Base-by-base conservation (phyloP, 2,329 filamentous ascomycete genomes). In the Drechmeria coniospora region DNA sequence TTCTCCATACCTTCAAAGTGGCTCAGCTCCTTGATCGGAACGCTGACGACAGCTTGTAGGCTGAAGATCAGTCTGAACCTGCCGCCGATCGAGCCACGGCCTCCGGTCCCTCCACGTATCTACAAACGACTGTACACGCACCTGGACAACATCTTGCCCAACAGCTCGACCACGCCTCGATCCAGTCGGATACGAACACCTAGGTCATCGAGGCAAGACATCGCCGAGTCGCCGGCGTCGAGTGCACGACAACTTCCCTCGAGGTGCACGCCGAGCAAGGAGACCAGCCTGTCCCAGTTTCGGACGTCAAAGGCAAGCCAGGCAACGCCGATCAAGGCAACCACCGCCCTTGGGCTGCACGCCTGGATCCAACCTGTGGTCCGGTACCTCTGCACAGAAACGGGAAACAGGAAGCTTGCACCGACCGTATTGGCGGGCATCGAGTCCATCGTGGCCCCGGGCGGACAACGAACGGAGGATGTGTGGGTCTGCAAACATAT, bases 91-190 rank as follows among this genome's bases (percentile, higher is more conserved):
- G 70, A 79, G 36, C 68, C 78, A 3, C 68, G 74, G 4, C 81
- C 84, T 2, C 84, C 84, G 4, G 78, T 83, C 29, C 74, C 75
- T 25, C 83, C 82, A 1, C 68, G 73, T 30, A 66, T 83, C 28
- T 95, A 95, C 59, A 80, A 79, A 43, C 81, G 82, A 32, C 63
- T 95, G 21, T 90, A 86, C 49, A 60, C 60, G 18, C 84, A 87
- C 47, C 70, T 95, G 33, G 77, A 87, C 40, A 72, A 70, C 30
- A 74, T 76, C 22, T 60, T 95, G 5, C 64, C 67, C 10, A 51
- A 51, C 17, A 39, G 57, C 11, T 37, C 49, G 5, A 41, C 43
- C 5, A 45, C 51, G 26, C 50, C 41, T 14, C 51, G 51, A 10
- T 27, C 40, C 15, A 36, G 36, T 2, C 41, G 50, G 10, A 35